Evolutionary conservation across 805 yeast species (phyloP), one percentile per base, ranked within the genome.

Genomic region (Wilhelminamyces savonicus): DNA sequence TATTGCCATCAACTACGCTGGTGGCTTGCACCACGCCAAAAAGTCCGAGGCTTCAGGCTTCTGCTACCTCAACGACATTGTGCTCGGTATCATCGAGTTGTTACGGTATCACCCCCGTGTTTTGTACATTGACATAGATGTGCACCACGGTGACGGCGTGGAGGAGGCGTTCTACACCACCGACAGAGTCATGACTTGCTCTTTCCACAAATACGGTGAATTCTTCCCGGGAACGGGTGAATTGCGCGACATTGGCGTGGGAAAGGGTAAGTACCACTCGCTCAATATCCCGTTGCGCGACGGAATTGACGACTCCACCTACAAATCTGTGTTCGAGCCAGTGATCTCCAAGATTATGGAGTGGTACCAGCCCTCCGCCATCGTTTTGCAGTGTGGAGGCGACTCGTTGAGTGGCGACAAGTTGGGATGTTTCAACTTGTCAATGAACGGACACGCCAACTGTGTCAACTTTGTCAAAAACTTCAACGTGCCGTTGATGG

Each of bases 301-400:
- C 50, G 96, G 98, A 25, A 90, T 92, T 31, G 97, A 92, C 52
- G 98, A 92, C 56, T 84, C 76, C 21, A 75, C 84, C 15, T 82
- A 79, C 54, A 83, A 79, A 59, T 78, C 92, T 12, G 74, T 92
- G 27, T 79, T 94, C 44, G 96, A 87, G 54, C 97, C 97, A 3
- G 72, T 87, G 24, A 82, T 94, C 39, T 70, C 77, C 25, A 76
- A 78, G 35, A 72, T 78, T 40, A 72, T 78, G 66, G 85, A 78
- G 41, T 79, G 85, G 82, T 92, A 82, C 59, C 95, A 84, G 57
- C 99, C 99, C 2, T 77, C 94, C 7, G 97, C 95, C 0, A 82
- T 92, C 37, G 96, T 92, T n/a, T 74, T 88, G 41, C 99, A 92
- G 59, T 87, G 97, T 65, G 99, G 99, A 27, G 98, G 97, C 17